Base-by-base conservation (phyloP, 139 green algal genomes). In the Chlamydomonas urium region DNA sequence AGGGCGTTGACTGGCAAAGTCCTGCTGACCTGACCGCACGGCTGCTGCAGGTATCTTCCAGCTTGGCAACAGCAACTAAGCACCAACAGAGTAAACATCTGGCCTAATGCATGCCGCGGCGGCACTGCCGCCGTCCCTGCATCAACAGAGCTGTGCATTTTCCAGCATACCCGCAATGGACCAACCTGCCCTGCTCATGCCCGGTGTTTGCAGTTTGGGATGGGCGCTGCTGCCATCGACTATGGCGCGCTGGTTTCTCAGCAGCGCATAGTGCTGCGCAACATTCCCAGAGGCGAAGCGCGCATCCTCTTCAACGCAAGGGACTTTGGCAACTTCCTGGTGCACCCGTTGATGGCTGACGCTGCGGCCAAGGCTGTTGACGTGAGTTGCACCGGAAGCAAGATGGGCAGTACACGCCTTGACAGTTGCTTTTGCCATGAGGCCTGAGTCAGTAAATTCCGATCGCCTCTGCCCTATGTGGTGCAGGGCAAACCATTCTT, bases 301-400 rank as follows among this genome's bases (percentile, higher is more conserved):
- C 19, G 21, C 6, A 26, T 67, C 5, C 32, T 47, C 21, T 67
- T 67, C 59, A 67, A 37, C 10, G 29, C 59, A 37, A 38, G 5
- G 21, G 59, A 67, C 33, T 67, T 67, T 45, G 59, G 29, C 4
- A 67, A 67, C 28, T 67, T 67, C 59, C 24, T 67, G 33, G 14
- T 45, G 14, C 59, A 67, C 28, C 59, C 59, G 5, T 45, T 67
- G 59, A 45, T 67, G 59, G 33, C 21, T 19, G 24, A 4, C 21
- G 59, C 59, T 26, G 59, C 59, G 28, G 31, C 59, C n/a, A 37
- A 6, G 4, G 59, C 59, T 17, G 59, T 67, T 4, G 10, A 45
- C 19, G 59, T 67, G 10, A 42, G 59, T 4, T n/a, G n/a, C n/a
- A n/a, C n/a, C n/a, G n/a, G n/a, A n/a, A n/a, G n/a, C n/a, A n/a